These are phyloP conservation scores for Thraustochytrium sp. DNA, from an alignment of 352 stramenopile genomes.

Conservation along the genomic window DNA sequence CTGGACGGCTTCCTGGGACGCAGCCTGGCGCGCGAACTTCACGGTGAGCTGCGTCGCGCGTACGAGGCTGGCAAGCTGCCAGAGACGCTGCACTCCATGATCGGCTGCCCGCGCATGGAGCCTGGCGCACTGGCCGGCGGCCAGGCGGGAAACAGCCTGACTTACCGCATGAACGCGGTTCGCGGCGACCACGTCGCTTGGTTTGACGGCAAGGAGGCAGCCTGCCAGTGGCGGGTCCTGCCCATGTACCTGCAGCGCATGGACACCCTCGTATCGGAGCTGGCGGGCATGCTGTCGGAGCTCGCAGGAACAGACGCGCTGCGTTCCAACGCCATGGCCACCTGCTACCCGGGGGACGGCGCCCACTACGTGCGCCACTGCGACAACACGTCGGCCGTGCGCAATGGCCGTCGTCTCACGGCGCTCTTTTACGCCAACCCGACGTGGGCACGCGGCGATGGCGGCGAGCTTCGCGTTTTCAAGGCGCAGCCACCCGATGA, in stretches of 20 bases:
- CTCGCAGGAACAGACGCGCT: slow-evolving; percentile 47
- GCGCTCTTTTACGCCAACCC: slow-evolving; percentile 60
- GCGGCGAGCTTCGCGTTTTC: slow-evolving; percentile 51
- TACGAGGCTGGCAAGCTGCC: slow-evolving; percentile 42
- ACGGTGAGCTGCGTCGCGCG: slow-evolving; percentile 46
- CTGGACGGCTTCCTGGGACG: slow-evolving; percentile 53
- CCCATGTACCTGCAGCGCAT: slow-evolving; percentile 37
- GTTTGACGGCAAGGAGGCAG: slow-evolving; percentile 55
- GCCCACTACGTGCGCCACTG: slow-evolving; percentile 57
- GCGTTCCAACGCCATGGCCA: slow-evolving; percentile 58
- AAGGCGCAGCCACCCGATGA: slow-evolving; percentile 43
- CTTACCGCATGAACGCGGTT: slow-evolving; percentile 57
- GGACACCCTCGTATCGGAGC: slow-evolving; percentile 49
- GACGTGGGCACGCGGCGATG: slow-evolving; percentile 49
- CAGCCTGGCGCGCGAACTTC: slow-evolving; percentile 34
- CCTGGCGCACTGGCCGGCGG: slow-evolving; percentile 56
- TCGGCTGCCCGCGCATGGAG: slow-evolving; percentile 39
- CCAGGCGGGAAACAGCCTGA: slow-evolving; percentile 54
- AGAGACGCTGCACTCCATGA: background rate
- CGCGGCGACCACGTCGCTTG: slow-evolving; percentile 59
- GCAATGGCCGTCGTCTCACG: slow-evolving; percentile 54
- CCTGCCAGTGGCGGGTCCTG: slow-evolving; percentile 47
- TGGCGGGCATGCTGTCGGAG: slow-evolving; percentile 56
- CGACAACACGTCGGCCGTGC: slow-evolving; percentile 58
- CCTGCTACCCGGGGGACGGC: slow-evolving; percentile 55